Conservation (phyloP, 352 stramenopile species). For the Phytophthora capsici region DNA sequence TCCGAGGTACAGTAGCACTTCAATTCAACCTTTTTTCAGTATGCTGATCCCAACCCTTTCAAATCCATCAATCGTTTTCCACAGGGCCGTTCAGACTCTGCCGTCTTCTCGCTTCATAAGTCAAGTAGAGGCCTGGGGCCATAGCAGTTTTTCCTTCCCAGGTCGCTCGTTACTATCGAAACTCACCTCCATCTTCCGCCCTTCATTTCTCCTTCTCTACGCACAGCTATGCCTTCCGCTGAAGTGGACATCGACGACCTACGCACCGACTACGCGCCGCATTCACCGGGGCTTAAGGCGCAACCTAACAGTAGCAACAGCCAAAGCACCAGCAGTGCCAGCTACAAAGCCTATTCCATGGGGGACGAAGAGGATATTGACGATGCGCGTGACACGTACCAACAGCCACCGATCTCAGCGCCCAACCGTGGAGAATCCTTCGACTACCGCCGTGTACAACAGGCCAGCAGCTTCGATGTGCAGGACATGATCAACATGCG, state of each 20-base stretch:
- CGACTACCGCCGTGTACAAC: conserved; percentile 37
- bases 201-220: conserved; percentile 8
- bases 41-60: neutral
- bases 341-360: conserved; percentile 37
- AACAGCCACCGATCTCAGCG: conserved; percentile 1
- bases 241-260: conserved; percentile 55
- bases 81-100: conserved; percentile 21
- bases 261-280: conserved; percentile 20
- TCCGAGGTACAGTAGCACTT: no score
- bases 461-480: conserved; percentile 66
- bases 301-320: conserved; percentile 28
- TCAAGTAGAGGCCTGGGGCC: conserved; percentile 23
- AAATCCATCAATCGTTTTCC: neutral
- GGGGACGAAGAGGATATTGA: conserved; percentile 42
- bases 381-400: conserved; percentile 6
- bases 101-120: conserved; percentile 30
- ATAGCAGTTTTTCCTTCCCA: conserved; percentile 9
- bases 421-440: conserved; percentile 14
- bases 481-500: conserved; percentile 67
- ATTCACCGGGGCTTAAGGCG: conserved; percentile 10
- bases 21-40: neutral
- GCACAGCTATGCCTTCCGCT: conserved; percentile 32
- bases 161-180: conserved; percentile 13
- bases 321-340: conserved; percentile 33
- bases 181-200: conserved; percentile 2